Conservation (phyloP, 495 filamentous ascomycete species). For the Evansstolkia leycettana region DNA sequence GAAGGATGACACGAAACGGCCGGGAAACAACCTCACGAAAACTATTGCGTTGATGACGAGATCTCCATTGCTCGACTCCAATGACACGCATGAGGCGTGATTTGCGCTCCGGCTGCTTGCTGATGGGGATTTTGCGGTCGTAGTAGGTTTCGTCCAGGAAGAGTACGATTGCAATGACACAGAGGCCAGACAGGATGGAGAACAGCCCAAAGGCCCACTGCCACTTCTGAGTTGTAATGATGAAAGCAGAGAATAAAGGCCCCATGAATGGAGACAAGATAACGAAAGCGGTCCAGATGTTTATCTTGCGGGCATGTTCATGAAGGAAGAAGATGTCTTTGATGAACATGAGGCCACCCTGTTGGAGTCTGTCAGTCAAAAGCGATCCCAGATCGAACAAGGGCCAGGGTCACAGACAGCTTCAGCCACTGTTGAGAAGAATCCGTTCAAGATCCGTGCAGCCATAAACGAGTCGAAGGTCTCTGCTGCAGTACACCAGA, state of each 20-base stretch:
- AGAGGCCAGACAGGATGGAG: constrained; percentile 35
- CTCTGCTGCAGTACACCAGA: constrained; percentile 41
- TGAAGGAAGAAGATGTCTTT: constrained; percentile 59
- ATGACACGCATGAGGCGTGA: constrained; percentile 27
- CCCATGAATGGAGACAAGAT: constrained; percentile 49
- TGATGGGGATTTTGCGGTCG: constrained; percentile 32
- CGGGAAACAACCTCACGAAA: constrained; percentile 34
- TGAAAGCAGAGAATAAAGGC: constrained; percentile 48
- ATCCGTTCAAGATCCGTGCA: constrained; percentile 49
- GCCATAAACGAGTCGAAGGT: constrained; percentile 45
- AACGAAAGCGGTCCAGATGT: constrained; percentile 42
- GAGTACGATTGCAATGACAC: constrained; percentile 32
- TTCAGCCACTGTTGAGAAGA: constrained; percentile 45
- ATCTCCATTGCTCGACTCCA: constrained; percentile 35
- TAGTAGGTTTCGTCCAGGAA: constrained; percentile 52
- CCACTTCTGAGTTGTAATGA: constrained; percentile 38
- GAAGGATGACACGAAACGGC: constrained; percentile 31
- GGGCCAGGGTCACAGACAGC: constrained; percentile 21
- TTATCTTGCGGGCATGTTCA: constrained; percentile 50
- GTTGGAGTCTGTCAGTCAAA: background rate
- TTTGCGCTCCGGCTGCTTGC: constrained; percentile 29
- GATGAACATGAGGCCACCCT: constrained; percentile 49
- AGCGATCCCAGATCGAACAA: constrained; percentile 4
- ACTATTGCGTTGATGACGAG: constrained; percentile 23
- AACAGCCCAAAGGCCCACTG: constrained; percentile 40